Base-by-base conservation (phyloP, 2,329 filamentous ascomycete species). In the Ophiostoma triangulosporum region DNA sequence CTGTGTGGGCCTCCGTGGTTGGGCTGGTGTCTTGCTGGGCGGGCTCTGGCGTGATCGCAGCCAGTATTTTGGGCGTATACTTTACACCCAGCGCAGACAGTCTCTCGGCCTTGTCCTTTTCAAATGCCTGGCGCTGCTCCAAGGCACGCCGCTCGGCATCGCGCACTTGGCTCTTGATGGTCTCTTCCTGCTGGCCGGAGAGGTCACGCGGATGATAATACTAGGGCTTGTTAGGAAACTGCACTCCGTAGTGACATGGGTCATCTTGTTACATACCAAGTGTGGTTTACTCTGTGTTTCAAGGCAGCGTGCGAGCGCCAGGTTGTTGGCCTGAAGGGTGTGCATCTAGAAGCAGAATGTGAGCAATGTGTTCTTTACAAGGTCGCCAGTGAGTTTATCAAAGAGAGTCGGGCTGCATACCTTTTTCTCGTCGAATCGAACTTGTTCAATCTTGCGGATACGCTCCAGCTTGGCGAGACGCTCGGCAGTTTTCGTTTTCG, bases 341-440 rank as follows among this genome's bases (percentile, higher is more conserved):
- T 73, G 76, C 84, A 95, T 86, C 49, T 51, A 24, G 24, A 3
- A n/a, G 9, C 91, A 12, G 56, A 4, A 53, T 9, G 51, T 54
- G 31, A 46, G n/a, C 9, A n/a, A 46, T 46, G n/a, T 3, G 6
- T 26, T 43, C n/a, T n/a, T n/a, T n/a, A n/a, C n/a, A n/a, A n/a
- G n/a, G n/a, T n/a, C n/a, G n/a, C n/a, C n/a, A n/a, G n/a, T n/a
- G n/a, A n/a, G n/a, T n/a, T n/a, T n/a, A n/a, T n/a, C n/a, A n/a
- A n/a, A 35, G 14, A 35, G 14, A 35, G 11, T 3, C 9, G 15
- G 3, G 31, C 33, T 5, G 20, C 45, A 11, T 17, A 24, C 89
- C 65, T 82, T 78, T 68, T 84, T 74, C 66, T 85, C 81, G 58
- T 95, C 86, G 62, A 88, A 88, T 46, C 77, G 72, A 59, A 81